Conservation (phyloP, 2,329 filamentous ascomycete species). For the Bipolaris sorokiniana region DNA sequence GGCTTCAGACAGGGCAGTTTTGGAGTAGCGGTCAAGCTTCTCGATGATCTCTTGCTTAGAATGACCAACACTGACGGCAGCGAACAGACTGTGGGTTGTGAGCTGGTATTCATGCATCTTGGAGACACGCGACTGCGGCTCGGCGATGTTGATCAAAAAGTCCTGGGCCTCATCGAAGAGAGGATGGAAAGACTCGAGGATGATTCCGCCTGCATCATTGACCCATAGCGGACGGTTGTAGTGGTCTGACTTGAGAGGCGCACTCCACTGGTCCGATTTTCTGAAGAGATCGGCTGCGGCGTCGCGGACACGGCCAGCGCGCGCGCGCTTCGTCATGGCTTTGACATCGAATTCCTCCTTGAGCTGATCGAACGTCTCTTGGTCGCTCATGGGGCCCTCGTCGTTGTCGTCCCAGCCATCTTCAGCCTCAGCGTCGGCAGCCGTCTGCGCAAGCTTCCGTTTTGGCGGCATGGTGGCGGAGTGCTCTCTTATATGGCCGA, state of each 20-base stretch:
- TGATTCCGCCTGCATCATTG: constrained; percentile 84
- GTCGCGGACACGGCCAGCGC: constrained; percentile 48
- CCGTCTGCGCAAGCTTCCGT: constrained; percentile 51
- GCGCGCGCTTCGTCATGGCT: constrained; percentile 41
- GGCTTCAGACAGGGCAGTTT: constrained; percentile 82
- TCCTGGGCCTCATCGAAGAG: constrained; percentile 87
- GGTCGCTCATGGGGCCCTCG: constrained; percentile 55
- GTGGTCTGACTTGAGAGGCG: constrained; percentile 86
- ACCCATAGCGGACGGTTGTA: constrained; percentile 92
- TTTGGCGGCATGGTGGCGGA: constrained; percentile 51
- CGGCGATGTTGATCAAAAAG: constrained; percentile 93
- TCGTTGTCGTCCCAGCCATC: constrained; percentile 63
- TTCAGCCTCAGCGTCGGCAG: constrained; percentile 48
- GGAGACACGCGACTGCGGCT: constrained; percentile 86
- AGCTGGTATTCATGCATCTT: constrained; percentile 94
- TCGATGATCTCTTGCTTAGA: constrained; percentile 88
- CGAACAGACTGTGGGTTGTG: constrained; percentile 91
- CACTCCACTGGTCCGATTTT: constrained; percentile 78
- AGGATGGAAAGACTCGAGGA: constrained; percentile 91
- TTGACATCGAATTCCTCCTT: constrained; percentile 48
- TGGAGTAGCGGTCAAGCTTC: constrained; percentile 85
- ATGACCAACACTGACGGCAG: constrained; percentile 92
- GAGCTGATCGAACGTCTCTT: constrained; percentile 57
- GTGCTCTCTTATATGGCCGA: constrained; percentile 38
- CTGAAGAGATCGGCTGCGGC: constrained; percentile 63